Conservation (phyloP, 257 asterid genomes). For the Apocynum venetum region DNA sequence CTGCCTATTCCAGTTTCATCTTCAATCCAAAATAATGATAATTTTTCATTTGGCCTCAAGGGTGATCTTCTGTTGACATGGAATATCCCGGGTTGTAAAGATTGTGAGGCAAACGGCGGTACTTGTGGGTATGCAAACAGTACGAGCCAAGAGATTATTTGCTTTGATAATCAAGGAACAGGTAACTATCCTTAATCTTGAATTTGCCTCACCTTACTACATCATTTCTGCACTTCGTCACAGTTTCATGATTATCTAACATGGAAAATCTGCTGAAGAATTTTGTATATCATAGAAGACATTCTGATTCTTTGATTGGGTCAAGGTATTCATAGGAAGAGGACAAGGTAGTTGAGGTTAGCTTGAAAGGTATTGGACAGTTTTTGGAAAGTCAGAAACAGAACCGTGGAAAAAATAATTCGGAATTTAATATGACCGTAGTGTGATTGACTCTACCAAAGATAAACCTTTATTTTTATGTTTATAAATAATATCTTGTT, state of each 20-base stretch:
- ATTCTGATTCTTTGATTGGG: constrained; percentile 16
- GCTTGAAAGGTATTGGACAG: neutral
- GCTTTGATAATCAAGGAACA: constrained; percentile 20
- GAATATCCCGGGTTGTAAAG: constrained; percentile 29
- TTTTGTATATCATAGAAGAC: neutral
- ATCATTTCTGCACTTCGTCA: neutral
- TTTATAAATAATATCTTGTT: no score
- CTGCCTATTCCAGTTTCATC: constrained; percentile 42
- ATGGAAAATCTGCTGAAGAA: neutral
- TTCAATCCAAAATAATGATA: constrained; percentile 18
- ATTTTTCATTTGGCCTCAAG: constrained; percentile 20
- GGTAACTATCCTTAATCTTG: constrained; percentile 23
- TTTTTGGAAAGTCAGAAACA: constrained; percentile 9
- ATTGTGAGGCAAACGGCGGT: constrained; percentile 31
- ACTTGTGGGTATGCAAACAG: constrained; percentile 26
- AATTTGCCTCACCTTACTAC: neutral
- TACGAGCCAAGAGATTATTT: neutral
- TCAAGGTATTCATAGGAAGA: constrained; percentile 8
- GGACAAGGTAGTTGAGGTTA: neutral
- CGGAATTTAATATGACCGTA: neutral
- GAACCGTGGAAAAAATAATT: neutral
- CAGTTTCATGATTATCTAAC: neutral
- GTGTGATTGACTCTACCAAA: neutral
- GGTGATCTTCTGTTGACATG: constrained; percentile 43
- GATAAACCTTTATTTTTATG: no score